Evolutionary conservation across 768 basidiomycete species (phyloP).

Genomic region (Leccinum barrowsii): DNA sequence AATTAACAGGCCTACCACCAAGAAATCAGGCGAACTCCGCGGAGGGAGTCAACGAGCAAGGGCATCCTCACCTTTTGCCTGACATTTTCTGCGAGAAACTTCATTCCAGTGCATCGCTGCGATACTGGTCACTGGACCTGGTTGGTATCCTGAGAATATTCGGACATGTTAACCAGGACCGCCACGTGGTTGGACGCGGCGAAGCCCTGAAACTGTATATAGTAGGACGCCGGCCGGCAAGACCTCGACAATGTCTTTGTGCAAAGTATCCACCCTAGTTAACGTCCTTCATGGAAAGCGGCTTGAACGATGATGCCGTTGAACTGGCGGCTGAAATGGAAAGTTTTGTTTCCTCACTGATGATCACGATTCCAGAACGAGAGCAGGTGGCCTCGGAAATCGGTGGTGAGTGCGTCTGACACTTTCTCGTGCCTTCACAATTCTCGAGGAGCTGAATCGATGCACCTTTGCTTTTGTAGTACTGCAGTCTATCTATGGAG

Average conservation of each 20-base stretch:
- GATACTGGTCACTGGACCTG: too few species aligned
- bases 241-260: conserved; percentile 10
- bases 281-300: conserved; percentile 16
- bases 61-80: too few species aligned
- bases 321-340: conserved; percentile 21
- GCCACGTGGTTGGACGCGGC: conserved; percentile 3
- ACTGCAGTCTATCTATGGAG: conserved; percentile 81
- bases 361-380: conserved; percentile 31
- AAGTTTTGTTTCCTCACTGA: conserved; percentile 29
- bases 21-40: too few species aligned
- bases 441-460: background rate
- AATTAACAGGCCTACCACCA: too few species aligned
- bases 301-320: conserved; percentile 3
- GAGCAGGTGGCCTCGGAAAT: conserved; percentile 48
- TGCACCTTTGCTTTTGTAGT: conserved; percentile 34
- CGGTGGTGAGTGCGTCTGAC: conserved; percentile 31
- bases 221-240: background rate
- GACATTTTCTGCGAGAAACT: too few species aligned
- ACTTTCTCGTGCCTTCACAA: background rate
- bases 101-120: too few species aligned
- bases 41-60: too few species aligned
- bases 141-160: background rate
- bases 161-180: background rate
- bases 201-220: background rate
- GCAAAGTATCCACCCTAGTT: background rate